phyloP scores from a whole-genome alignment of 2,329 filamentous ascomycete species.

The Xylariaceae sp. region DNA sequence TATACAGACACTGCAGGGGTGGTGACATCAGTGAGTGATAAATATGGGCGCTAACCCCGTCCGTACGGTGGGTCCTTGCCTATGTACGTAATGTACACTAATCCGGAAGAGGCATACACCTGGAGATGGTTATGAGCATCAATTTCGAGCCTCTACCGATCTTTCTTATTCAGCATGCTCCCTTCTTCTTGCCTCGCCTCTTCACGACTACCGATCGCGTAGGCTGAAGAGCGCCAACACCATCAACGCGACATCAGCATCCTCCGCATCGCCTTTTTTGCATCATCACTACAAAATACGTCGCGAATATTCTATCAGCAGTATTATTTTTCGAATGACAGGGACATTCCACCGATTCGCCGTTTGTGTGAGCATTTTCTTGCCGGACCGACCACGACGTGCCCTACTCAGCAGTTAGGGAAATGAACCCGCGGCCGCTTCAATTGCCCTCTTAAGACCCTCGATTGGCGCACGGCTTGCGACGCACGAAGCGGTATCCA shows the following conservation, averaged over 20 bases:
- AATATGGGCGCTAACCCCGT: background rate
- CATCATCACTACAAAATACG: background rate
- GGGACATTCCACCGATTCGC: slow-evolving; percentile 9
- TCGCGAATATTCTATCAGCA: slow-evolving; percentile 5
- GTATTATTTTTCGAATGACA: slow-evolving; percentile 5
- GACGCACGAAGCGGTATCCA: background rate
- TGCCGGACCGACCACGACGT: background rate
- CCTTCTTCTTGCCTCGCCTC: slow-evolving; percentile 2
- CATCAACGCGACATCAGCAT: background rate
- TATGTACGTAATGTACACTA: background rate
- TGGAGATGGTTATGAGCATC: background rate
- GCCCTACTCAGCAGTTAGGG: background rate
- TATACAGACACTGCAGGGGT: background rate
- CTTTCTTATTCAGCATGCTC: background rate
- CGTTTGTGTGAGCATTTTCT: slow-evolving; percentile 7
- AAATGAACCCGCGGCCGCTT: background rate
- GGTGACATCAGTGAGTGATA: slow-evolving; percentile 7
- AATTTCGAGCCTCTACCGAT: background rate
- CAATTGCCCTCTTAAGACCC: background rate
- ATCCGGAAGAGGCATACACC: background rate
- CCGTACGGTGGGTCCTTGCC: background rate
- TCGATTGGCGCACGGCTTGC: background rate
- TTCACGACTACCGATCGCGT: background rate
- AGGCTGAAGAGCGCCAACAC: slow-evolving; percentile 1
- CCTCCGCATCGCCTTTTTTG: slow-evolving; percentile 1